phyloP scores from a whole-genome alignment of 371 early-diverging fungal species.

The Neoconidiobolus thromboides region DNA sequence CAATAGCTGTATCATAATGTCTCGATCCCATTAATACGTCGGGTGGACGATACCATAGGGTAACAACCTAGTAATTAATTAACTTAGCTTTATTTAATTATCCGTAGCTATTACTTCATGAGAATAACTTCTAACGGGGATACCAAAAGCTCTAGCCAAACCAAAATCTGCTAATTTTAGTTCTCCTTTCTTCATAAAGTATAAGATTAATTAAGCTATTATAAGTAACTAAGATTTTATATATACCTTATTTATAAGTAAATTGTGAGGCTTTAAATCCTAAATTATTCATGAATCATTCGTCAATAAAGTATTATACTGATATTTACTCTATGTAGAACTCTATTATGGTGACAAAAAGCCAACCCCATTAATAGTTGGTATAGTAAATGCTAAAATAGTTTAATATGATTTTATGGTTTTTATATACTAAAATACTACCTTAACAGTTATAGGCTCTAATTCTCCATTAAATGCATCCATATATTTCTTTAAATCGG shows the following conservation, averaged over 20 bases:
- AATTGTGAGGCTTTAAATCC: constrained; percentile 77
- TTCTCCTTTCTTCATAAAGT: constrained; percentile 38
- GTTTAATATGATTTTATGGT: not conserved
- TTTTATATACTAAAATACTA: constrained; percentile 10
- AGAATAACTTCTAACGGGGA: constrained; percentile 90
- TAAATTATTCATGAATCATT: constrained; percentile 10
- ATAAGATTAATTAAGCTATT: constrained; percentile 10
- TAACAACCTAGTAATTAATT: constrained; percentile 40
- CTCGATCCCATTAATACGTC: constrained; percentile 97
- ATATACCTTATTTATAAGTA: constrained; percentile 47
- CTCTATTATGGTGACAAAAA: constrained; percentile 58
- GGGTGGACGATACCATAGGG: constrained; percentile 92
- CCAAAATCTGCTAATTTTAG: constrained; percentile 96
- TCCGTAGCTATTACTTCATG: constrained; percentile 64
- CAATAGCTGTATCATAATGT: constrained; percentile 94
- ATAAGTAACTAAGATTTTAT: constrained; percentile 8
- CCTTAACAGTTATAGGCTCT: constrained; percentile 54
- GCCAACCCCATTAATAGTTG: constrained; percentile 67
- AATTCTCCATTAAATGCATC: constrained; percentile 67
- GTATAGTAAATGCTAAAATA: constrained; percentile 45
- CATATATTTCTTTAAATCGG: constrained; percentile 83
- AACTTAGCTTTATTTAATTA: constrained; percentile 6
- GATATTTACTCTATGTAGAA: constrained; percentile 48
- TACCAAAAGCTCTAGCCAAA: constrained; percentile 91
- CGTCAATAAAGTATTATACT: not conserved